phyloP scores from a whole-genome alignment of 108 stramenopile species.

The Asterionellopsis glacialis region DNA sequence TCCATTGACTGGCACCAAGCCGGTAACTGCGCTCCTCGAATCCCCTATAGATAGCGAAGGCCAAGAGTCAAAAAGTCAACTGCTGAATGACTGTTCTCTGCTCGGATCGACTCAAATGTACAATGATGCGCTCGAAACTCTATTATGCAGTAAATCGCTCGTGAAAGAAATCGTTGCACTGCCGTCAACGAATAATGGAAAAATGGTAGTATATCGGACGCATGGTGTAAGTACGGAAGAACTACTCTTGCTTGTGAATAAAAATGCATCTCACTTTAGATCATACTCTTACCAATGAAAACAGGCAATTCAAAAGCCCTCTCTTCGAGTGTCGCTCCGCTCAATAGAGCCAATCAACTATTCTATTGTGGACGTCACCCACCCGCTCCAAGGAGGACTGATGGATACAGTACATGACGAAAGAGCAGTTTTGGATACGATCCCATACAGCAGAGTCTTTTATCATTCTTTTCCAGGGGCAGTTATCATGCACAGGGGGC shows the following conservation, averaged over 20 bases:
- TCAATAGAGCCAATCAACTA: constrained; percentile 79
- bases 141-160: constrained; percentile 21
- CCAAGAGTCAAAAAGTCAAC: constrained; percentile 3
- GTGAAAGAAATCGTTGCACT: constrained; percentile 17
- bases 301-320: constrained; percentile 59
- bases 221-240: constrained; percentile 35
- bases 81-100: constrained; percentile 42
- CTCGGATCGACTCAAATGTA: constrained; percentile 55
- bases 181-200: constrained; percentile 9
- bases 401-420: constrained; percentile 61
- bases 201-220: constrained; percentile 32
- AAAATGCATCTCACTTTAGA: constrained; percentile 1
- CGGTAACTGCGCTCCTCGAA: constrained; percentile 1
- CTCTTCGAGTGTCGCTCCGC: constrained; percentile 63
- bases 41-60: background rate
- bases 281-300: background rate
- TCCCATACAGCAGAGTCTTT: constrained; percentile 78
- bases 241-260: background rate
- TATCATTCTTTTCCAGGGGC: constrained; percentile 88
- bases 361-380: constrained; percentile 67
- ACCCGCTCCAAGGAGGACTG: constrained; percentile 57
- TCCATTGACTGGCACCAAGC: constrained; percentile 55
- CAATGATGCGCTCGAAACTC: constrained; percentile 36
- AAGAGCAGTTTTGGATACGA: constrained; percentile 64
- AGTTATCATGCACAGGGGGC: constrained; percentile 74